Evolutionary conservation across 1,284 basidiomycete genomes (phyloP).

Genomic region (Butyriboletus regius): DNA sequence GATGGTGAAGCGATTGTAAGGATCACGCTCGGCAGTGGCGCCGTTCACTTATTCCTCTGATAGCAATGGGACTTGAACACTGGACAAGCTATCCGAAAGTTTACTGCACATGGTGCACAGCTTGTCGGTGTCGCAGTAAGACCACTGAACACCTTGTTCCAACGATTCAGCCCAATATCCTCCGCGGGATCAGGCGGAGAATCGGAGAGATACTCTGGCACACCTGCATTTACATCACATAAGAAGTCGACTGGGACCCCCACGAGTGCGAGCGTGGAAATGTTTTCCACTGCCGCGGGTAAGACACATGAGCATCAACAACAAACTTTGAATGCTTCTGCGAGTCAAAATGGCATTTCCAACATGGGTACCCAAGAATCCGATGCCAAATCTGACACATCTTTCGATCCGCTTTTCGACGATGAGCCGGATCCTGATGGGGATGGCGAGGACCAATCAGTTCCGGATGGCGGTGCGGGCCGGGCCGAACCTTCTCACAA

Average conservation of each 20-base stretch:
- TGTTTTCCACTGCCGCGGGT: constrained; percentile 10
- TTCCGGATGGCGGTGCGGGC: constrained; percentile 11
- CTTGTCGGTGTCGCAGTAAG: constrained; percentile 76
- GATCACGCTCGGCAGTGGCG: constrained; percentile 16
- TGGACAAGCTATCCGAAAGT: constrained; percentile 72
- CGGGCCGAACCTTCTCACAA: constrained; percentile 14
- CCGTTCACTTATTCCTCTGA: constrained; percentile 7
- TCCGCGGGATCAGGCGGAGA: constrained; percentile 26
- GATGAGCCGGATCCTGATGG: constrained; percentile 60
- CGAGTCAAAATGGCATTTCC: constrained; percentile 23
- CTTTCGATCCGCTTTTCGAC: constrained; percentile 75
- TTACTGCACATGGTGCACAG: constrained; percentile 79
- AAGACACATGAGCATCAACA: constrained; percentile 15
- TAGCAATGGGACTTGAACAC: constrained; percentile 98
- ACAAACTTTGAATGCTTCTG: constrained; percentile 15
- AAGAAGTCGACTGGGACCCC: constrained; percentile 11
- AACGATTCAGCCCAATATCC: constrained; percentile 29
- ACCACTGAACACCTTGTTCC: constrained; percentile 47
- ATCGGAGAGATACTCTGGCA: constrained; percentile 13
- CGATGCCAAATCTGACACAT: constrained; percentile 67
- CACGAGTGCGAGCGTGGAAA: constrained; percentile 21
- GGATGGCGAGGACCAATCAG: constrained; percentile 29
- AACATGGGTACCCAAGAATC: constrained; percentile 33
- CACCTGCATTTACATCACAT: constrained; percentile 3
- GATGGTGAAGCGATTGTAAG: constrained; percentile 83